These are phyloP conservation scores for Apiospora malaysiana DNA, from an alignment of 2,329 filamentous ascomycete genomes.

Conservation along the genomic window DNA sequence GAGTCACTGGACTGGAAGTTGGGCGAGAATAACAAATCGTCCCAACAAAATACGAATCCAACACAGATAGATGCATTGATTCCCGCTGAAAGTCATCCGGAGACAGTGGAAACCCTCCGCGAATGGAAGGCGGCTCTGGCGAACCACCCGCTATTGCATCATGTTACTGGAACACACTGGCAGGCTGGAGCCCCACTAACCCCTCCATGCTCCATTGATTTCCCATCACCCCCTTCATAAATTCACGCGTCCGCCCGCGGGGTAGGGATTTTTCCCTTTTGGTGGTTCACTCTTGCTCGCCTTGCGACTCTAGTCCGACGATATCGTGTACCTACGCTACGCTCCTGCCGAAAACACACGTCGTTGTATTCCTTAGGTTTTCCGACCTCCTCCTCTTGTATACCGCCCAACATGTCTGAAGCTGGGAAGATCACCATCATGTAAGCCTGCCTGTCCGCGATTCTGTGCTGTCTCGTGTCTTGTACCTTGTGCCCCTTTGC, in stretches of 20 bases:
- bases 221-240: background rate
- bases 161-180: background rate
- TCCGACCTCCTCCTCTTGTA: background rate
- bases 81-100: background rate
- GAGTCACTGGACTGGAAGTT: background rate
- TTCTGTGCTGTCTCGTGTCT: too few species aligned
- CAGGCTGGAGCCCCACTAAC: conserved; percentile 15
- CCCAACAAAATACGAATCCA: background rate
- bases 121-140: background rate
- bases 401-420: background rate
- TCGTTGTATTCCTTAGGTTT: conserved; percentile 10
- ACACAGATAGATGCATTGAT: background rate
- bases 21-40: background rate
- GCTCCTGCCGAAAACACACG: background rate
- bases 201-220: conserved; percentile 9
- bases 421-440: conserved; percentile 12
- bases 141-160: conserved; percentile 11
- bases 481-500: background rate
- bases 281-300: conserved; percentile 20
- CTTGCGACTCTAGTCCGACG: conserved; percentile 21
- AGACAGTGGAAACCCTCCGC: conserved; percentile 4
- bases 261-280: conserved; percentile 4
- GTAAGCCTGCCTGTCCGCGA: background rate
- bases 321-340: conserved; percentile 6
- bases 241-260: conserved; percentile 17